Evolutionary conservation across 2,329 filamentous ascomycete species (phyloP), one percentile per base, ranked within the genome.

Genomic region (Colletotrichum sp.): DNA sequence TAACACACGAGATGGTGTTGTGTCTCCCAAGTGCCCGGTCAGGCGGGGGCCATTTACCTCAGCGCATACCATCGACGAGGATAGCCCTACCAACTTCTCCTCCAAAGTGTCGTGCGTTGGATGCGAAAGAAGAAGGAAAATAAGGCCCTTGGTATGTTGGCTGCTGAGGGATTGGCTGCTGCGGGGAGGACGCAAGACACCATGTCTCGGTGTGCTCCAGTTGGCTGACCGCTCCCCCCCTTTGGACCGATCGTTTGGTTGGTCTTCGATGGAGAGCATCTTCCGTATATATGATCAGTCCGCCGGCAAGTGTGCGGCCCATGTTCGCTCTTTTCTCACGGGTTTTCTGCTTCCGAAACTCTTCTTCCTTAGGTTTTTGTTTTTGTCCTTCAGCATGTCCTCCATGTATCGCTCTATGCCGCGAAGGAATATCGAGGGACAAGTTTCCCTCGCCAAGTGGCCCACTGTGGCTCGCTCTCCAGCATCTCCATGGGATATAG

Each of bases 1-100:
- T 71, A 71, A 58, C 38, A 73, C 64, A 71, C 54, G 24, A 67
- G 62, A 73, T 66, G 72, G 72, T 73, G 68, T 43, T 71, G 68
- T 73, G 62, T 71, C 72, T 73, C 72, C 72, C 72, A 73, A 58
- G 57, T 71, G 43, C 57, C 34, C 68, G 72, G 72, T 73, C 72
- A 73, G 55, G 68, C 36, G 68, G 68, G 72, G 71, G n/a, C 11
- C 47, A 13, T 71, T 57, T 9, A 57, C 63, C 68, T 66, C 62
- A 61, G 68, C 62, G 57, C 57, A 57, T 63, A 62, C 57, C 58
- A 67, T 51, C 18, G 62, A 71, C 68, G 72, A 73, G 72, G 72
- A 71, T 73, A 72, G 68, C 68, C 72, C 72, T 66, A 73, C 68
- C 68, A 67, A 71, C 62, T 36, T 11, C 47, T 34, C 57, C 29